Percentiles rank a stretch among this genome's conserved stretches.
phyloP scores from a whole-genome alignment of 305 asterid species.

The Fraxinus floribunda region DNA sequence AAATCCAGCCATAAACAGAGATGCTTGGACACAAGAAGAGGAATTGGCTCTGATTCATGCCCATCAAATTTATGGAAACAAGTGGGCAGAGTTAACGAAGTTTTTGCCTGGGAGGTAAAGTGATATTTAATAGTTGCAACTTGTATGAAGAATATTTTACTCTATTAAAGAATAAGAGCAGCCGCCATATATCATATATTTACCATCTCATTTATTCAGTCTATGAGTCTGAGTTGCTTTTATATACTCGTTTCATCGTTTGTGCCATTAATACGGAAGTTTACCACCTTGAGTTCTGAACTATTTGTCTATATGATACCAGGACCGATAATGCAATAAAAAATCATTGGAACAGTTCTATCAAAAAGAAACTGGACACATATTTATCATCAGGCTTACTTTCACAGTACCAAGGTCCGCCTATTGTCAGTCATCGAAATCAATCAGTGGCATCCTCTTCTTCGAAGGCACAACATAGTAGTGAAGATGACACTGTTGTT shows the following conservation, averaged over 20 bases:
- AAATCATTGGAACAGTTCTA: constrained; percentile 99
- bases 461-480: constrained; percentile 66
- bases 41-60: constrained; percentile 92
- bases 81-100: constrained; percentile 98
- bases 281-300: constrained; percentile 14
- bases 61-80: constrained; percentile 71
- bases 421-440: constrained; percentile 44
- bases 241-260: neutral
- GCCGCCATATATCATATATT: constrained; percentile 1
- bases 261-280: neutral
- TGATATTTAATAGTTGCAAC: neutral
- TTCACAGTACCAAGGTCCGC: constrained; percentile 68
- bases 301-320: constrained; percentile 27
- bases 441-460: constrained; percentile 63
- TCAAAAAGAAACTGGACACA: constrained; percentile 90
- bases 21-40: constrained; percentile 99
- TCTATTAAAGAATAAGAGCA: neutral
- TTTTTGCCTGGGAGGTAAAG: constrained; percentile 93
- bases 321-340: constrained; percentile 83
- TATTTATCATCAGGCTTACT: constrained; percentile 89
- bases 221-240: neutral
- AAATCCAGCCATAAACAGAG: constrained; percentile 88
- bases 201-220: neutral
- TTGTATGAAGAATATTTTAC: neutral
- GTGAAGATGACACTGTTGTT: constrained; percentile 67